phyloP scores from a whole-genome alignment of 192 early-diverging fungal species.

The Geranomyces michiganensis region DNA sequence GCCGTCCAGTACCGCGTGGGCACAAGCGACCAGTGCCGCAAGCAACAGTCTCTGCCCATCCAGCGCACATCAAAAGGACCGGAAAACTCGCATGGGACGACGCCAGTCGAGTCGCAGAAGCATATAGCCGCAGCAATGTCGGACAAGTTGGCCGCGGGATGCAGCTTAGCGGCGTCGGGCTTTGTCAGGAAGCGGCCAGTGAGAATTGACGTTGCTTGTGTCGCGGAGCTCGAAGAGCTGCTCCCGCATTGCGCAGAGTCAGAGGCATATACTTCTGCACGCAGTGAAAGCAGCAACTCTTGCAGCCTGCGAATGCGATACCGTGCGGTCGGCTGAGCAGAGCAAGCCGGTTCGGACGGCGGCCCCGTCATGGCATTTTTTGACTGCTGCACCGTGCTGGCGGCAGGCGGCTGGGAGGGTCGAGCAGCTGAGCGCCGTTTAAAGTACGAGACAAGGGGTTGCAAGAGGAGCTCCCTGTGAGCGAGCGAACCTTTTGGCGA shows the following conservation, averaged over 20 bases:
- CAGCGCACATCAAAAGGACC: constrained; percentile 13
- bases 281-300: neutral
- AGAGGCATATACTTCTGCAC: neutral
- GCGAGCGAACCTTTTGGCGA: no score
- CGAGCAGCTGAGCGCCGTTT: no score
- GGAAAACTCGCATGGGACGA: constrained; percentile 31
- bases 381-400: no score
- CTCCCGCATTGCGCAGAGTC: neutral
- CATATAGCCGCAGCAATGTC: constrained; percentile 15
- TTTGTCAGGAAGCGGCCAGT: constrained; percentile 23
- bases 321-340: neutral
- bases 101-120: constrained; percentile 32
- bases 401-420: no score
- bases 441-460: no score
- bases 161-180: constrained; percentile 4
- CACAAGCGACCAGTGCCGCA: constrained; percentile 23
- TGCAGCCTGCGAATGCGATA: constrained; percentile 3
- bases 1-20: neutral
- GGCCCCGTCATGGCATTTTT: neutral
- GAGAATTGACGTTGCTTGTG: constrained; percentile 6
- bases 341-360: neutral
- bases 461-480: no score
- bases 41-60: constrained; percentile 11
- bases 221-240: no score
- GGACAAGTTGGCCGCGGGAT: neutral